Evolutionary conservation across 352 stramenopile species (phyloP).

Genomic region (Phytopythium chamaehyphon): DNA sequence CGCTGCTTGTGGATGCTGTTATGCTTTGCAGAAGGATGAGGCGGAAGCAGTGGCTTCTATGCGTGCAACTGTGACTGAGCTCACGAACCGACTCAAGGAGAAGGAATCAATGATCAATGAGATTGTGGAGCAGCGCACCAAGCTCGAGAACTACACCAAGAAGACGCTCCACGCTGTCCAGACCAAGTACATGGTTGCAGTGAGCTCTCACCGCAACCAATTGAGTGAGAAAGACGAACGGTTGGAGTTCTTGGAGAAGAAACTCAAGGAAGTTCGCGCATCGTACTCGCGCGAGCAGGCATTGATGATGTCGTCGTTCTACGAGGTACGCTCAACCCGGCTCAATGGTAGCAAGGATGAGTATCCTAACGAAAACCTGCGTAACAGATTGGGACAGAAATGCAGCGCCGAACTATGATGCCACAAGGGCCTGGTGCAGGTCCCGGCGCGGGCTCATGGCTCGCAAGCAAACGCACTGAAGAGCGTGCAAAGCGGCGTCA

Average conservation of each 20-base stretch:
- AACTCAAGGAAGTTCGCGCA: conserved; percentile 75
- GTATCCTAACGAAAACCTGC: background rate
- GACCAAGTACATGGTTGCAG: conserved; percentile 89
- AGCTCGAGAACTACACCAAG: conserved; percentile 90
- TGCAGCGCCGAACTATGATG: conserved; percentile 87
- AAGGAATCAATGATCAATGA: conserved; percentile 89
- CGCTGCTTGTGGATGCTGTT: conserved; percentile 11
- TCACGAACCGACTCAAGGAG: conserved; percentile 85
- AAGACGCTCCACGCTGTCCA: conserved; percentile 89
- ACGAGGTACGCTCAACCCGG: conserved; percentile 47
- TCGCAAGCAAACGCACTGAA: conserved; percentile 81
- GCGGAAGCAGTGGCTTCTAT: conserved; percentile 67
- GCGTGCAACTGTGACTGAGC: conserved; percentile 68
- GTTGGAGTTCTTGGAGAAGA: conserved; percentile 83
- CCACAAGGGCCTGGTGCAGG: conserved; percentile 51
- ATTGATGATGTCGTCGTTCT: conserved; percentile 88
- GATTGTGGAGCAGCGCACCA: conserved; percentile 77
- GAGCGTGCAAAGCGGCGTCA: conserved; percentile 78
- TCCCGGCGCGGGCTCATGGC: conserved; percentile 61
- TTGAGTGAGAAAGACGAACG: conserved; percentile 83
- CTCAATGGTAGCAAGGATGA: too few relatives aligned
- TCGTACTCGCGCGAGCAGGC: conserved; percentile 83
- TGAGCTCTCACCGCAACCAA: conserved; percentile 87
- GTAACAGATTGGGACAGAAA: conserved; percentile 81
- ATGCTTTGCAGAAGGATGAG: conserved; percentile 35